phyloP scores from a whole-genome alignment of 306 rosid genomes.

The Morella rubra region DNA sequence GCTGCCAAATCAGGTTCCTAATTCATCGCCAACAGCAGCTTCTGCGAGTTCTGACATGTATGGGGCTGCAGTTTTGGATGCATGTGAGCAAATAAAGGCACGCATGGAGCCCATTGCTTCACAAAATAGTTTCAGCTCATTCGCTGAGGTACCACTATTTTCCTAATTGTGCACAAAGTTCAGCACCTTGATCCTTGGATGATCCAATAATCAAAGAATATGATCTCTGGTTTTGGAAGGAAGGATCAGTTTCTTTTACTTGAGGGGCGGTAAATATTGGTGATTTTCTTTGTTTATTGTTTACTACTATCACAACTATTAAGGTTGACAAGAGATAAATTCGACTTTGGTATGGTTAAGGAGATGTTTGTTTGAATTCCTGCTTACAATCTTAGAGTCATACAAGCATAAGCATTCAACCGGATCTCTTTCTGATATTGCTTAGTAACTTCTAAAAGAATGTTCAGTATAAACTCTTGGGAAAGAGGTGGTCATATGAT shows the following conservation, averaged over 20 bases:
- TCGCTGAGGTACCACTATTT: conserved; percentile 53
- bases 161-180: conserved; percentile 9
- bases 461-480: no score
- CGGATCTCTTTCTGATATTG: no score
- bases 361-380: neutral
- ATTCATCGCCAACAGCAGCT: conserved; percentile 94
- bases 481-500: no score
- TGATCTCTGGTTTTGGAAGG: neutral
- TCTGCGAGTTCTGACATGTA: conserved; percentile 97
- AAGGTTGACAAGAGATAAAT: neutral
- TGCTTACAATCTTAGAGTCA: neutral
- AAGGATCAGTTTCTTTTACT: neutral
- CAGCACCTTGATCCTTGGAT: conserved; percentile 15
- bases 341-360: neutral
- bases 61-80: conserved; percentile 96
- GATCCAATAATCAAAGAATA: conserved; percentile 4
- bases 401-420: no score
- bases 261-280: neutral
- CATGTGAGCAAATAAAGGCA: conserved; percentile 82
- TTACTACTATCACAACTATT: no score
- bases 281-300: no score
- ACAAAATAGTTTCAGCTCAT: conserved; percentile 58
- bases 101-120: conserved; percentile 87
- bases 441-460: no score
- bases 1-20: conserved; percentile 68